A percentile compares a stretch with the other conserved stretches of the same genome.
Conservation (phyloP, 176 grass and related monocot species). For the Musa acuminata region DNA sequence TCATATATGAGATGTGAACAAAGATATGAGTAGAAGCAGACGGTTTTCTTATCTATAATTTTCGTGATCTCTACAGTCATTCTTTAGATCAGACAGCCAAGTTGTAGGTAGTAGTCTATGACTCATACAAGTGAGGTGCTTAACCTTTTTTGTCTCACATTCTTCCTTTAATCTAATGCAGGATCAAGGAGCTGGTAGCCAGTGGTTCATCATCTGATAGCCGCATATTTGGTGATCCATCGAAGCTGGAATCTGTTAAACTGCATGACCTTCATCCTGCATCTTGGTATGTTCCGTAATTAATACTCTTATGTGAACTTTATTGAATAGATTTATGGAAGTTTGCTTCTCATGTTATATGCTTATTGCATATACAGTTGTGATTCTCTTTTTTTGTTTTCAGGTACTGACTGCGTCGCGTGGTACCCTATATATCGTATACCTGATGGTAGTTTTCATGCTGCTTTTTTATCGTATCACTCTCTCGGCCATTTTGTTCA, state of each 20-base stretch:
- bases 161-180: constrained; percentile 31
- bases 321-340: neutral
- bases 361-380: no score
- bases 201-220: constrained; percentile 29
- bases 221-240: constrained; percentile 46
- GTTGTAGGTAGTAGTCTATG: neutral
- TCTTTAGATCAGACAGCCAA: neutral
- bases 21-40: no score
- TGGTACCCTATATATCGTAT: no score
- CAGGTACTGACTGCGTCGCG: no score
- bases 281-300: constrained; percentile 61
- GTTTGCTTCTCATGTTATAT: no score
- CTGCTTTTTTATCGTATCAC: no score
- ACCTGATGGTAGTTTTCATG: no score
- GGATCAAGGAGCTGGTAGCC: constrained; percentile 58
- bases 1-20: no score
- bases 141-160: constrained; percentile 23
- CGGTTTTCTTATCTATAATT: no score
- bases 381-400: no score
- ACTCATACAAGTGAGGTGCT: neutral
- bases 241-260: constrained; percentile 36
- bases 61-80: no score
- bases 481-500: no score
- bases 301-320: constrained; percentile 1
- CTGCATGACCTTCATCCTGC: constrained; percentile 63